These are phyloP conservation scores for Exophiala dermatitidis DNA, from an alignment of 2,329 filamentous ascomycete genomes.

Conservation along the genomic window DNA sequence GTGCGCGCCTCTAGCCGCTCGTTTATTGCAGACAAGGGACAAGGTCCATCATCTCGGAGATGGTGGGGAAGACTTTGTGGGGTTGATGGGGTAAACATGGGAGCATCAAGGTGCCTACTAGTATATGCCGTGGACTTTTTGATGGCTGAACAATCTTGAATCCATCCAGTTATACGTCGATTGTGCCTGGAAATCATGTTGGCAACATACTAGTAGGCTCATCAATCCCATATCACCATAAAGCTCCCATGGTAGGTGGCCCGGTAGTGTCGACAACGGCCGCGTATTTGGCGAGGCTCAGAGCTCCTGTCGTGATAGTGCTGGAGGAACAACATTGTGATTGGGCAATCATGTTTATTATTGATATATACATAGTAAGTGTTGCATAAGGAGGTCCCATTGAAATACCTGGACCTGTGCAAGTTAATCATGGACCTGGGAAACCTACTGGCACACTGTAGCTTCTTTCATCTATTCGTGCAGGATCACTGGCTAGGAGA, in stretches of 20 bases:
- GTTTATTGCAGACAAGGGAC: not conserved
- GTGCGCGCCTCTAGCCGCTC: not conserved
- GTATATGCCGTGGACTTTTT: constrained; percentile 9
- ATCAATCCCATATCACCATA: constrained; percentile 8
- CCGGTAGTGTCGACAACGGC: constrained; percentile 18
- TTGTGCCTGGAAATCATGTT: not conserved
- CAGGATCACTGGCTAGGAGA: no score
- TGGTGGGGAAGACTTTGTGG: not conserved
- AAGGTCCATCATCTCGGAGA: not conserved
- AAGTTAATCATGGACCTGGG: no score
- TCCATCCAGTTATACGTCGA: not conserved
- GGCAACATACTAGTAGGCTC: constrained; percentile 1
- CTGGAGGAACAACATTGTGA: no score
- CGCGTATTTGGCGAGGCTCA: constrained; percentile 16
- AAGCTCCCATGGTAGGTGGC: constrained; percentile 17
- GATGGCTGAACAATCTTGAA: constrained; percentile 4
- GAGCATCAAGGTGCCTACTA: not conserved
- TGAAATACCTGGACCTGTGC: no score
- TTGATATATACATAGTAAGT: no score
- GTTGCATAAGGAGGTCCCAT: no score
- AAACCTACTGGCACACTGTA: no score
- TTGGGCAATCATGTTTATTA: no score
- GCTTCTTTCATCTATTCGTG: no score
- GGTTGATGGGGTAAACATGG: not conserved
- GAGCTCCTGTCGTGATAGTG: no score